Conservation (phyloP, 371 early-diverging fungal species). For the Quaeritorhiza haematococci region DNA sequence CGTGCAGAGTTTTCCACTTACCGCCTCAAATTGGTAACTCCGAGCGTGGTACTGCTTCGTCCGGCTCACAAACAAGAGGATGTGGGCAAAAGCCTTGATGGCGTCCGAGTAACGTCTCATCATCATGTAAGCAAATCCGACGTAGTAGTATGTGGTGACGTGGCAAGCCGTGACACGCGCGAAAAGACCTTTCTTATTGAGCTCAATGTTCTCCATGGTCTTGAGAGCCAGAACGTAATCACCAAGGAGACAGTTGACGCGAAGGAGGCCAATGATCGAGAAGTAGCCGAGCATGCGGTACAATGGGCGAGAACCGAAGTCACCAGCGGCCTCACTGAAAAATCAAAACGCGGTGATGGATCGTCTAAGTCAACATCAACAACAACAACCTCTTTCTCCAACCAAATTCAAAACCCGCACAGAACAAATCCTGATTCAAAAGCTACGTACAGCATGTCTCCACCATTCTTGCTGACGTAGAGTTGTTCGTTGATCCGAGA, state of each 20-base stretch:
- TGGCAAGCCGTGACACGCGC: constrained; percentile 92
- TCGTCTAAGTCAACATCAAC: neutral
- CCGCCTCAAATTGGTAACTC: constrained; percentile 87
- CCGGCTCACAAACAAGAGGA: constrained; percentile 82
- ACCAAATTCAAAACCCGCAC: neutral
- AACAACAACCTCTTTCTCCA: too few relatives aligned
- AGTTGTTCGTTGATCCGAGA: constrained; percentile 90
- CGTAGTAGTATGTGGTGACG: constrained; percentile 92
- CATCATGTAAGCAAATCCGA: constrained; percentile 96
- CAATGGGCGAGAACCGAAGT: constrained; percentile 47
- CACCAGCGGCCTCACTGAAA: constrained; percentile 34
- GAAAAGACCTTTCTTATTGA: constrained; percentile 87
- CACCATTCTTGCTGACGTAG: constrained; percentile 78
- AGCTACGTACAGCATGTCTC: constrained; percentile 64
- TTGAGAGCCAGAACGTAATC: constrained; percentile 90
- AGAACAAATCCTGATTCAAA: neutral
- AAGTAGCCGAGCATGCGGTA: constrained; percentile 97
- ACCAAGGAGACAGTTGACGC: constrained; percentile 91
- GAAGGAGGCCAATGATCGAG: constrained; percentile 83
- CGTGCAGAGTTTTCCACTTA: constrained; percentile 19
- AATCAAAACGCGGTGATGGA: neutral
- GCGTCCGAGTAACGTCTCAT: constrained; percentile 94
- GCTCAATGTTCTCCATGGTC: constrained; percentile 90
- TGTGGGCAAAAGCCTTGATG: constrained; percentile 84
- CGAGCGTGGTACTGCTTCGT: constrained; percentile 91